Evolutionary conservation across 2,329 filamentous ascomycete genomes (phyloP), one percentile per base, ranked within the genome.

Genomic region (Laburnicola sp.): DNA sequence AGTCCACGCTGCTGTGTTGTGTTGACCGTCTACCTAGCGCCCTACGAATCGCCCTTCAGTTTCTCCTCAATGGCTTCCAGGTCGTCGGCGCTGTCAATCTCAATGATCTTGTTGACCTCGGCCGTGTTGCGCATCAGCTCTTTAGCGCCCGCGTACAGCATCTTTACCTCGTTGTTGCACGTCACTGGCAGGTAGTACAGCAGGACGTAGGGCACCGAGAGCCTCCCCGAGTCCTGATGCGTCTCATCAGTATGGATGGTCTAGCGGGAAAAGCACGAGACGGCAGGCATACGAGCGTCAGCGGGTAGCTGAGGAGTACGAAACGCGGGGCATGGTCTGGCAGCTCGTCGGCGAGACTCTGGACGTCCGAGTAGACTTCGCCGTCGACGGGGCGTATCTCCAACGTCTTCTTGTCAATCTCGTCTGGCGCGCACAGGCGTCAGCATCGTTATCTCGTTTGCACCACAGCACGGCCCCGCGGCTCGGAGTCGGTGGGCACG

Each of bases 91-190:
- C 83, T 86, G 62, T 89, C 85, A 42, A 97, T 85, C 73, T 97
- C 93, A 56, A 99, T 83, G 25, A 97, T 87, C 61, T 84, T 85
- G 47, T 88, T 87, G n/a, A 91, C 92, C 76, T 97, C 91, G 52
- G 89, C 89, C 48, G 90, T 95, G 69, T 90, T 96, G 58, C 92
- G 85, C 87, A 97, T 91, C 72, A 97, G 76, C 77, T 99, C 94
- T 75, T 97, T 96, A 37, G 94, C 94, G 34, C 92, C 89, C 27
- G 94, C 94, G 72, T 97, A 99, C 70, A 94, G 78, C 94, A 97
- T 97, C 62, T 90, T 85, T 68, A 88, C 79, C 68, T 92, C 89
- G 60, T 82, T 84, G 72, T 96, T 97, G 76, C 90, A 94, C 42
- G 93, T 97, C 45, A 87, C 88, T 6, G 94, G 94, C 22, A 97